phyloP scores from a whole-genome alignment of 2,329 filamentous ascomycete genomes.

The Phaeosphaeria sp. region DNA sequence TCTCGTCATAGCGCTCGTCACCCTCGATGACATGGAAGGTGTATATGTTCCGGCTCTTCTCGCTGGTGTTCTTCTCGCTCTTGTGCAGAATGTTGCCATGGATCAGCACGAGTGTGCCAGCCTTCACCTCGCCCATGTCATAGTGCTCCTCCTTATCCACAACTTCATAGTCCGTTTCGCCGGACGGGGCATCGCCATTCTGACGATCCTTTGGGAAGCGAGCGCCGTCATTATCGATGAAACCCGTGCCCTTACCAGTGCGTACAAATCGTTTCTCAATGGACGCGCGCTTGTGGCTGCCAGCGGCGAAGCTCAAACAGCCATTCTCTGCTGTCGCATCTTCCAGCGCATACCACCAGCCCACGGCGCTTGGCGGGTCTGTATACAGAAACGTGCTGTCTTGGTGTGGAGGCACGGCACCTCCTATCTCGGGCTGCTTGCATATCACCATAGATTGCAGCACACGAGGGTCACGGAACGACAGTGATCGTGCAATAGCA shows the following conservation, averaged over 20 bases:
- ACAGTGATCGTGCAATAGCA: conserved; percentile 72
- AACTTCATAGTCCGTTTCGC: conserved; percentile 31
- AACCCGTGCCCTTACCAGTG: conserved; percentile 54
- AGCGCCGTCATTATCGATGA: conserved; percentile 68
- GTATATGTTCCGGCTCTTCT: conserved; percentile 90
- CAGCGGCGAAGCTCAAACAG: conserved; percentile 84
- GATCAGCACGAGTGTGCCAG: conserved; percentile 88
- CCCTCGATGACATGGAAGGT: conserved; percentile 97
- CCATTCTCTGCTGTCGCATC: conserved; percentile 88
- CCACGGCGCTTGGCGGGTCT: conserved; percentile 83
- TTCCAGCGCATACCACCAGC: conserved; percentile 97
- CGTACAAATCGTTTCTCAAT: conserved; percentile 79
- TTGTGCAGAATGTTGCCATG: conserved; percentile 96
- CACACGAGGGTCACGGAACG: conserved; percentile 76
- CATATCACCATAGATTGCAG: conserved; percentile 98
- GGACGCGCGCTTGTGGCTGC: conserved; percentile 77
- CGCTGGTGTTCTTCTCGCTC: conserved; percentile 89
- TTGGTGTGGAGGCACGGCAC: conserved; percentile 88
- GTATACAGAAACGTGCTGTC: conserved; percentile 95
- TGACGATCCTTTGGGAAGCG: conserved; percentile 61
- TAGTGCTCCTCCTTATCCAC: conserved; percentile 63
- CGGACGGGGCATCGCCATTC: conserved; percentile 46
- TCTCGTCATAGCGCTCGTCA: conserved; percentile 76
- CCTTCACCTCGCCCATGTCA: conserved; percentile 84
- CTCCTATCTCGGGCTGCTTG: conserved; percentile 96